Conservation (phyloP, 805 yeast species). For the Zygosaccharomyces kombuchaensis region DNA sequence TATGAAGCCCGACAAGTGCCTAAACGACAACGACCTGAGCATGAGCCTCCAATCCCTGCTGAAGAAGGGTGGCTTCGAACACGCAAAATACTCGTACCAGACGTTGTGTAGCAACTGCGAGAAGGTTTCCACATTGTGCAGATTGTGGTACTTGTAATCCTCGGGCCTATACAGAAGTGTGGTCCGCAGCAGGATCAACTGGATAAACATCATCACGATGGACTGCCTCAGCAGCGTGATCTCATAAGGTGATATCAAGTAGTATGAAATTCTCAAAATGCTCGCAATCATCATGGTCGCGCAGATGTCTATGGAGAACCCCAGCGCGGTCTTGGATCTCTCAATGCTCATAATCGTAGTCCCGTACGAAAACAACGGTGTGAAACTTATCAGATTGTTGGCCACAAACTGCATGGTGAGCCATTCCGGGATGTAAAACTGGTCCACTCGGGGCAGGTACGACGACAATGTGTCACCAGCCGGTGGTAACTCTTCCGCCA, state of each 20-base stretch:
- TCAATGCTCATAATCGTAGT: conserved; percentile 71
- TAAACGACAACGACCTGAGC: conserved; percentile 21
- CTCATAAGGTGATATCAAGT: conserved; percentile 76
- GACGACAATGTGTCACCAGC: conserved; percentile 24
- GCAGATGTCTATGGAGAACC: conserved; percentile 89
- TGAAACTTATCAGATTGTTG: conserved; percentile 65
- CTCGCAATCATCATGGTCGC: conserved; percentile 84
- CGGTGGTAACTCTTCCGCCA: conserved; percentile 4
- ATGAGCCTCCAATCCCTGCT: conserved; percentile 31
- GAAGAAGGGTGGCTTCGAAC: conserved; percentile 21
- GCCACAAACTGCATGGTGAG: conserved; percentile 51
- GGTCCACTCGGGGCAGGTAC: conserved; percentile 38
- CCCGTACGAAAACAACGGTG: conserved; percentile 86
- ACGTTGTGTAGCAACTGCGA: conserved; percentile 30
- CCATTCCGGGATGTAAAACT: conserved; percentile 47
- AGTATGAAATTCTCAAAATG: conserved; percentile 68
- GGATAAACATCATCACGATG: conserved; percentile 79
- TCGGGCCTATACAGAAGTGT: conserved; percentile 56
- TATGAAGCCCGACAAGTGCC: conserved; percentile 19
- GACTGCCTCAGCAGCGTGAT: conserved; percentile 74
- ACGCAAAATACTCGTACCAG: conserved; percentile 33
- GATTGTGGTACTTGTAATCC: conserved; percentile 38
- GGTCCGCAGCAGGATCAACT: conserved; percentile 55
- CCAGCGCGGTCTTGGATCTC: conserved; percentile 59
- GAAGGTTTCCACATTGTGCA: conserved; percentile 36